Conservation (phyloP, 2,329 filamentous ascomycete genomes). For the Cyphellophora europaea region DNA sequence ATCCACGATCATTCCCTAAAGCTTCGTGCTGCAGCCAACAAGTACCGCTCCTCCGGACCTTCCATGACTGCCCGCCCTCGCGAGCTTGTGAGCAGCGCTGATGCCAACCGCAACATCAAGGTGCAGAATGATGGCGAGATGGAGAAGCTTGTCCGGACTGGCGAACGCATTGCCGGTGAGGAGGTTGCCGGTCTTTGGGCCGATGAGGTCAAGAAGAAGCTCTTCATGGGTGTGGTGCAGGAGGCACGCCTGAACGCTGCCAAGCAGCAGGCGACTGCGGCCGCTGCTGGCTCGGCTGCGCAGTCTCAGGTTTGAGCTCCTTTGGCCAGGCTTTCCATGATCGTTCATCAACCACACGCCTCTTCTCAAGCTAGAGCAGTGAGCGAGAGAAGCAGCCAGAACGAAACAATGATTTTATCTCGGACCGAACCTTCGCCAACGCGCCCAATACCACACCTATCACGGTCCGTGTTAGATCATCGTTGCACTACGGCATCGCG, state of each 20-base stretch:
- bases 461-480: no score
- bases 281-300: slow-evolving; percentile 8
- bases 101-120: slow-evolving; percentile 16
- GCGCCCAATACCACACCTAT: no score
- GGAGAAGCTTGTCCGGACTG: slow-evolving; percentile 46
- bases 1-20: slow-evolving; percentile 82
- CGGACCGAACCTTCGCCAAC: no score
- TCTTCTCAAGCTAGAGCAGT: no score
- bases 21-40: slow-evolving; percentile 55
- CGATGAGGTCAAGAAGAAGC: slow-evolving; percentile 41
- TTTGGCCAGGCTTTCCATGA: slow-evolving; percentile 5
- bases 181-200: slow-evolving; percentile 39
- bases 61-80: slow-evolving; percentile 6
- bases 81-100: slow-evolving; percentile 18
- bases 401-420: no score
- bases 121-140: slow-evolving; percentile 34
- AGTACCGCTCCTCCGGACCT: slow-evolving; percentile 20
- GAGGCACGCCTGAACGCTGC: no score
- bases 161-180: slow-evolving; percentile 48
- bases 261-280: slow-evolving; percentile 9
- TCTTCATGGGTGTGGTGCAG: slow-evolving; percentile 36
- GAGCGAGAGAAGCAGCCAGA: no score
- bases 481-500: no score
- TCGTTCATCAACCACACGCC: slow-evolving; percentile 7
- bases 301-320: slow-evolving; percentile 7